Percentiles rank a stretch among this genome's conserved stretches.
These are phyloP conservation scores for Fagopyrum homotropicum DNA, from an alignment of 148 eudicot genomes.

Conservation along the genomic window DNA sequence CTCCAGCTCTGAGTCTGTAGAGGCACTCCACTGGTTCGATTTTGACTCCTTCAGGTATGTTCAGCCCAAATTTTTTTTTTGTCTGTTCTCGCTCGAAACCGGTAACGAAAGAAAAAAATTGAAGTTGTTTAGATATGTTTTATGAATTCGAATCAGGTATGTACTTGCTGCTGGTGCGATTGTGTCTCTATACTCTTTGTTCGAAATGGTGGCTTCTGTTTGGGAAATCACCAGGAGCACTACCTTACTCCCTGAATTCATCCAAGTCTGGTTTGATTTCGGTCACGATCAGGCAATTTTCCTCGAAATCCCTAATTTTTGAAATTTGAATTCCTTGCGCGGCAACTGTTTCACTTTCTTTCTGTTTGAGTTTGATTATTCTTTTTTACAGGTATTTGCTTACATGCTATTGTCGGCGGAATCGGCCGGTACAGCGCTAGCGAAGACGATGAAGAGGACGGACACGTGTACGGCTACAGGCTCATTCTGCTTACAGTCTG, in stretches of 20 bases:
- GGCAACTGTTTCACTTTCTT: neutral
- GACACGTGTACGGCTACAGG: slow-evolving; percentile 43
- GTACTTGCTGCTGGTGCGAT: slow-evolving; percentile 61
- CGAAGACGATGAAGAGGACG: slow-evolving; percentile 41
- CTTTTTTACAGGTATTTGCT: slow-evolving; percentile 47
- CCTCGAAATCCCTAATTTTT: slow-evolving; percentile 2
- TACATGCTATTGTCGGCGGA: slow-evolving; percentile 63
- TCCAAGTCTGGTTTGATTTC: slow-evolving; percentile 84
- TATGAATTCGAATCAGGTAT: slow-evolving; percentile 27
- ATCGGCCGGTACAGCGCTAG: slow-evolving; percentile 61
- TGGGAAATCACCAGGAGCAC: slow-evolving; percentile 69
- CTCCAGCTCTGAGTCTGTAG: slow-evolving; percentile 14
- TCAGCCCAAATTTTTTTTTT: neutral
- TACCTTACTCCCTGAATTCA: slow-evolving; percentile 62
- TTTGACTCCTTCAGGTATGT: slow-evolving; percentile 63
- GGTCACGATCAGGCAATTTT: slow-evolving; percentile 71
- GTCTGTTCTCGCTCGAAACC: neutral
- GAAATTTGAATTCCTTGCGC: slow-evolving; percentile 13
- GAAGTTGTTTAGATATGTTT: neutral
- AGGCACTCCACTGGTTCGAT: slow-evolving; percentile 49
- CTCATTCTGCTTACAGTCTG: slow-evolving; percentile 66
- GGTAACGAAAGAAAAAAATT: neutral
- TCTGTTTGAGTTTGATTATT: too few species aligned
- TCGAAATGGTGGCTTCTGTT: slow-evolving; percentile 72
- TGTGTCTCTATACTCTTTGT: slow-evolving; percentile 63